phyloP scores from a whole-genome alignment of 163 green algal species.

The Coccomyxa subellipsoidea region DNA sequence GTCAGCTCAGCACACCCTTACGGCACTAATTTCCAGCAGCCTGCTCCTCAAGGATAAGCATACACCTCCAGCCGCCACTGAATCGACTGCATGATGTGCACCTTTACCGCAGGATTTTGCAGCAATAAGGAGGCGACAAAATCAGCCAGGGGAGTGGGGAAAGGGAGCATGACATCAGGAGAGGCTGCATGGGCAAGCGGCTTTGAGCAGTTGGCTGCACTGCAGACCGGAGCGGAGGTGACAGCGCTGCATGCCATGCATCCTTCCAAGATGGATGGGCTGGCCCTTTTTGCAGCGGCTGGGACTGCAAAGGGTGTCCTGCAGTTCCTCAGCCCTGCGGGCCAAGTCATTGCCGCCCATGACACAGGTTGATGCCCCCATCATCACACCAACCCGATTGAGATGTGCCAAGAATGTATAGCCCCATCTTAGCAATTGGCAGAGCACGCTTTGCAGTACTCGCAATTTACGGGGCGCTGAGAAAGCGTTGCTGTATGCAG shows the following conservation, averaged over 20 bases:
- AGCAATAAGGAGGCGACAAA: too few species aligned
- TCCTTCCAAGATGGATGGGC: background rate
- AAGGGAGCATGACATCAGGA: background rate
- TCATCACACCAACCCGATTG: too few species aligned
- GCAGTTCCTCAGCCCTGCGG: background rate
- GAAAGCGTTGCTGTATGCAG: background rate
- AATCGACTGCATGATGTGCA: too few species aligned
- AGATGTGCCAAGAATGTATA: too few species aligned
- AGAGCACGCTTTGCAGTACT: too few species aligned
- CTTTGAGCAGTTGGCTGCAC: background rate
- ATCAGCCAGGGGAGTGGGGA: background rate
- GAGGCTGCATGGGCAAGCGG: background rate
- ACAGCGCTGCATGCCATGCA: slow-evolving; percentile 14
- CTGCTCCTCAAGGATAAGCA: too few species aligned
- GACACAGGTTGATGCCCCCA: background rate
- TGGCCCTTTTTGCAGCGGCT: background rate
- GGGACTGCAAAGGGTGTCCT: background rate
- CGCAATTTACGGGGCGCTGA: background rate
- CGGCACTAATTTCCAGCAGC: too few species aligned
- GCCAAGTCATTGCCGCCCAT: background rate
- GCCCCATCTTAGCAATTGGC: too few species aligned
- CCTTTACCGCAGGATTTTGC: too few species aligned
- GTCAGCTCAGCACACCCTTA: too few species aligned
- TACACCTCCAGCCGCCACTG: too few species aligned
- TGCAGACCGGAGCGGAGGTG: background rate